Evolutionary conservation across 2,329 filamentous ascomycete species (phyloP).

Genomic region (Septoria linicola): DNA sequence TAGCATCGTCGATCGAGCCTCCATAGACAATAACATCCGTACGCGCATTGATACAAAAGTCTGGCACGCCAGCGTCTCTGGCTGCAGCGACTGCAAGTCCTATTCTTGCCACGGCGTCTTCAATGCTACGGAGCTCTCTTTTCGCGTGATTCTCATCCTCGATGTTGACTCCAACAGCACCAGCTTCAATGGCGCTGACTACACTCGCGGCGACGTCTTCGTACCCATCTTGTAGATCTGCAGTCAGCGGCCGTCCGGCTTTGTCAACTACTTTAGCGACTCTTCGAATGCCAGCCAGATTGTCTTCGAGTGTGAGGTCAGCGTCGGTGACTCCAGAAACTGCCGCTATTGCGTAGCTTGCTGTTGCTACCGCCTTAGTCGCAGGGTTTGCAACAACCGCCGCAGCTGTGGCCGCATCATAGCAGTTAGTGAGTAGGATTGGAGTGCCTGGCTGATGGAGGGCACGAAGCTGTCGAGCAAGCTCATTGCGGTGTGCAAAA

Average conservation of each 20-base stretch:
- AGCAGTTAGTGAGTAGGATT: conserved; percentile 57
- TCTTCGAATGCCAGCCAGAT: conserved; percentile 49
- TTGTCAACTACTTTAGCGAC: conserved; percentile 48
- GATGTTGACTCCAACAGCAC: conserved; percentile 59
- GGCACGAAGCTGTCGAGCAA: conserved; percentile 24
- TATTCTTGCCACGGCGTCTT: conserved; percentile 53
- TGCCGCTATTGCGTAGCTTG: conserved; percentile 39
- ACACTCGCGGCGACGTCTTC: conserved; percentile 51
- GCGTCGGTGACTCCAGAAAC: conserved; percentile 37
- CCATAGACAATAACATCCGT: conserved; percentile 54
- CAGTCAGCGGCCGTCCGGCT: conserved; percentile 52
- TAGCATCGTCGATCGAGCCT: conserved; percentile 48
- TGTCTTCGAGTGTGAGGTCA: conserved; percentile 51
- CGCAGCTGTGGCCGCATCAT: conserved; percentile 53
- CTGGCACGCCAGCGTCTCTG: conserved; percentile 49
- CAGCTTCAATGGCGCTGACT: conserved; percentile 48
- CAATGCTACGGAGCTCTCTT: conserved; percentile 41
- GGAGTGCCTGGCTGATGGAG: conserved; percentile 55
- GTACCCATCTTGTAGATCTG: conserved; percentile 63
- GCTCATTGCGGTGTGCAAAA: conserved; percentile 14
- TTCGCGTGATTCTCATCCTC: conserved; percentile 52
- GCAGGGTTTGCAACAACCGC: conserved; percentile 48
- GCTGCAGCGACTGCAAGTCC: conserved; percentile 46
- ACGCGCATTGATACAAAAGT: conserved; percentile 60
- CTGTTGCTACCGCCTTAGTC: conserved; percentile 43